Conservation (phyloP, 441 rosid genomes). For the Macaranga tanarius region DNA sequence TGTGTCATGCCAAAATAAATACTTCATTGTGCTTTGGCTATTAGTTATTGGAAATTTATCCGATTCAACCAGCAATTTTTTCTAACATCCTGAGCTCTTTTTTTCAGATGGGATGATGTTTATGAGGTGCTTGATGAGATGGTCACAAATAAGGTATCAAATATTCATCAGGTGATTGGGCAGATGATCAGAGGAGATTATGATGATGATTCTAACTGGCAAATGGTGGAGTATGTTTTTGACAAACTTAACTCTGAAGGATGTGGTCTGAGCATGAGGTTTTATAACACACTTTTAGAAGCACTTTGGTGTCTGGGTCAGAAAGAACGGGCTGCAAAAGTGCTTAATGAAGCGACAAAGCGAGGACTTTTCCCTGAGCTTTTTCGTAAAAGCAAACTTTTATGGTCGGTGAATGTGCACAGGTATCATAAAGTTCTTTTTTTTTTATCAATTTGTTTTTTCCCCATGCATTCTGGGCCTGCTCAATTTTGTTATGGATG, state of each 20-base stretch:
- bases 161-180: constrained; percentile 86
- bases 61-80: background rate
- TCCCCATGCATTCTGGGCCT: background rate
- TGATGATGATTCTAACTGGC: constrained; percentile 87
- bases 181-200: constrained; percentile 92
- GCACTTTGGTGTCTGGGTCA: constrained; percentile 98
- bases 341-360: constrained; percentile 76
- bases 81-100: constrained; percentile 19
- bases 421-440: constrained; percentile 40
- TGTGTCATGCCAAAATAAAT: background rate
- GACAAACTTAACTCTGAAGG: constrained; percentile 92
- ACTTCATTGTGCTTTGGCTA: background rate
- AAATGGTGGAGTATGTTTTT: constrained; percentile 85
- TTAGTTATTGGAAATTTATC: background rate
- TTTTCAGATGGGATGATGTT: constrained; percentile 76
- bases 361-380: constrained; percentile 89
- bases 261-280: constrained; percentile 81
- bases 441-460: constrained; percentile 10
- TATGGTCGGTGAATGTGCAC: constrained; percentile 91
- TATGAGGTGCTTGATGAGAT: constrained; percentile 77
- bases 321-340: constrained; percentile 83
- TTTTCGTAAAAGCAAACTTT: constrained; percentile 76
- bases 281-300: constrained; percentile 86
- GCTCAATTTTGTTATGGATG: constrained; percentile 22
- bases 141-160: constrained; percentile 64